Conservation (phyloP, 169 alveolate genomes). For the Cryptosporidium xiaoi region DNA sequence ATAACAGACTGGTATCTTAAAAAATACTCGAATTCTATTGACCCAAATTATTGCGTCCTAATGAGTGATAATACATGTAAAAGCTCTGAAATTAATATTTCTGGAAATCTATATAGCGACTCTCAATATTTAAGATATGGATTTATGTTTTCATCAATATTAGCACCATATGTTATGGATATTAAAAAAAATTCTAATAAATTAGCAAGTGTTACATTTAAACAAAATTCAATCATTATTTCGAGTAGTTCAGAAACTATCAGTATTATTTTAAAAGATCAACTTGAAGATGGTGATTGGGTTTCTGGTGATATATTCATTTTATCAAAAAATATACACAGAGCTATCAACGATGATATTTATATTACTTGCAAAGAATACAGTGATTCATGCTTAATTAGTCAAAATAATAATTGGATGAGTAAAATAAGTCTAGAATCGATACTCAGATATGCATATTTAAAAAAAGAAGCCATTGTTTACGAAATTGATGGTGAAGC, state of each 20-base stretch:
- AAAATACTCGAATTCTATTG: not conserved
- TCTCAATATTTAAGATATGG: conserved; percentile 41
- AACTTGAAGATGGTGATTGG: conserved; percentile 49
- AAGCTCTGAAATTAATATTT: conserved; percentile 17
- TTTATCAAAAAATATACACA: conserved; percentile 7
- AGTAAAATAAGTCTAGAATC: conserved; percentile 4
- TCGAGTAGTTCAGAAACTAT: not conserved
- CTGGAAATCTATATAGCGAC: not conserved
- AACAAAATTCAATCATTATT: conserved; percentile 1
- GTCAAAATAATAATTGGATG: conserved; percentile 33
- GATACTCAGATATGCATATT: conserved; percentile 33
- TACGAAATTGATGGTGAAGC: not conserved
- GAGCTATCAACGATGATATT: not conserved
- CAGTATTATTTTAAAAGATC: not conserved
- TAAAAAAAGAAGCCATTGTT: conserved; percentile 10
- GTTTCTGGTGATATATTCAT: conserved; percentile 48
- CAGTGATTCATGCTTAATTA: conserved; percentile 8
- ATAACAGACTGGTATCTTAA: conserved; percentile 4
- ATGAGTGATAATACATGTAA: conserved; percentile 14
- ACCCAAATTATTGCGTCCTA: not conserved
- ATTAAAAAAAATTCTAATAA: conserved; percentile 12
- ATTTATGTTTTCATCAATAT: conserved; percentile 10
- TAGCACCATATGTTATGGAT: conserved; percentile 5
- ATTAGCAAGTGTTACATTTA: not conserved
- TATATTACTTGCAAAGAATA: conserved; percentile 19